Evolutionary conservation across 768 basidiomycete genomes (phyloP).

Genomic region (Kwoniella mangroviensis): DNA sequence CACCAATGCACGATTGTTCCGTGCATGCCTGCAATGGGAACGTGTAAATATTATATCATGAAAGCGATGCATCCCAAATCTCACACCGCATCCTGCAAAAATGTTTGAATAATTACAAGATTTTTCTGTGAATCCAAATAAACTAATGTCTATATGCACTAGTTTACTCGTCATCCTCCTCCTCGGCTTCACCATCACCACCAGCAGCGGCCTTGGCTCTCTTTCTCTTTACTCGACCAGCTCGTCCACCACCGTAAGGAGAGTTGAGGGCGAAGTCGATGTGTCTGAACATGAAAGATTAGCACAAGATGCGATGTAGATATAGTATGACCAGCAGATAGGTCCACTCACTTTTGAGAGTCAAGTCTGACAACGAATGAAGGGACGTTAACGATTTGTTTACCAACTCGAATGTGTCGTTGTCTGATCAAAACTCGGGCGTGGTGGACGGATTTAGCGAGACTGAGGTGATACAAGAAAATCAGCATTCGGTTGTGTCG

Average conservation of each 20-base stretch:
- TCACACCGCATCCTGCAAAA: neutral
- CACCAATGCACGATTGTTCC: neutral
- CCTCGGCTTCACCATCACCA: slow-evolving; percentile 87
- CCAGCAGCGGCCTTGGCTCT: slow-evolving; percentile 89
- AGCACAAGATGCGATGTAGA: neutral
- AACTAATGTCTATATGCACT: neutral
- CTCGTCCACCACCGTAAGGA: slow-evolving; percentile 85
- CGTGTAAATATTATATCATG: slow-evolving; percentile 10
- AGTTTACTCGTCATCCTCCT: slow-evolving; percentile 72
- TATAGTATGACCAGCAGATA: neutral
- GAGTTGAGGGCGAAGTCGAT: slow-evolving; percentile 98
- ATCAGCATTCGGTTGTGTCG: neutral
- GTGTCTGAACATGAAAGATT: slow-evolving; percentile 62
- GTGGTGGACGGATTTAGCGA: slow-evolving; percentile 98
- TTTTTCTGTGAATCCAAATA: slow-evolving; percentile 13
- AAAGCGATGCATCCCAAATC: slow-evolving; percentile 28
- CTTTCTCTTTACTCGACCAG: slow-evolving; percentile 97
- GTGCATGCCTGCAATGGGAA: neutral
- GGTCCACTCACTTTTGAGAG: slow-evolving; percentile 77
- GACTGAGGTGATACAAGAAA: slow-evolving; percentile 57
- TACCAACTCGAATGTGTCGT: slow-evolving; percentile 99
- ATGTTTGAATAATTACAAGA: neutral
- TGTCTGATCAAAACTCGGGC: slow-evolving; percentile 97
- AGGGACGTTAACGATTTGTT: slow-evolving; percentile 98
- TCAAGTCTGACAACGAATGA: slow-evolving; percentile 99